Evolutionary conservation across 306 rosid species (phyloP).

Genomic region (Spatholobus suberectus): DNA sequence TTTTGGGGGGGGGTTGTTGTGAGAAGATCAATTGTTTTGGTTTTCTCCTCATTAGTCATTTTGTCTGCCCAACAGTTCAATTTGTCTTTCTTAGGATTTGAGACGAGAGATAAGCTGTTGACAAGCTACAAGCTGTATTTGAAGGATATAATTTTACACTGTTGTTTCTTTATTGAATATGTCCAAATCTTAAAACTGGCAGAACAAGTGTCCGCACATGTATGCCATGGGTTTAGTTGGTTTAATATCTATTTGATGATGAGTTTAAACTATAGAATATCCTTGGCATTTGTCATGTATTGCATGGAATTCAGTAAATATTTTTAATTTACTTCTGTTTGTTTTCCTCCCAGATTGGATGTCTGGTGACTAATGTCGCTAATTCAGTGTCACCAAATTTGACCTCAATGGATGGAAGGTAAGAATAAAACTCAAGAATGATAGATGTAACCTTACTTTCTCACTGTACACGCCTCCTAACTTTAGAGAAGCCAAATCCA

Average conservation of each 20-base stretch:
- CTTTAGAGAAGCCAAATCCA: neutral
- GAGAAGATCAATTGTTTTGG: neutral
- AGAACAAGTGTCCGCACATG: neutral
- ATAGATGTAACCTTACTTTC: neutral
- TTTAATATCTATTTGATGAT: slow-evolving; percentile 7
- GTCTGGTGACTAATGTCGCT: slow-evolving; percentile 50
- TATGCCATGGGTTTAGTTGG: neutral
- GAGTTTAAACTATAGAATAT: slow-evolving; percentile 27
- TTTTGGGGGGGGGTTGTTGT: neutral
- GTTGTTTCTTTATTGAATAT: neutral
- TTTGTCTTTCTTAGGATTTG: slow-evolving; percentile 15
- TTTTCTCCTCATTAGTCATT: neutral
- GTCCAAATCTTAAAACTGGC: neutral
- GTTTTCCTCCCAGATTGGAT: slow-evolving; percentile 54
- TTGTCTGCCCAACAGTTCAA: neutral
- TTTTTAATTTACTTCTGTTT: slow-evolving; percentile 27
- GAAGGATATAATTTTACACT: neutral
- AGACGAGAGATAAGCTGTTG: neutral
- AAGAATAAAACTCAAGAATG: slow-evolving; percentile 25
- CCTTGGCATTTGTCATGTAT: slow-evolving; percentile 3
- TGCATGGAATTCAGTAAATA: neutral
- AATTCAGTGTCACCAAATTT: slow-evolving; percentile 37
- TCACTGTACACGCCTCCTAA: neutral
- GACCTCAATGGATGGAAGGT: slow-evolving; percentile 62
- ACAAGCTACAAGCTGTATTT: neutral